Percentiles rank a stretch among this genome's conserved stretches.
Conservation (phyloP, 1,284 basidiomycete genomes). For the Apiotrichum porosum region DNA sequence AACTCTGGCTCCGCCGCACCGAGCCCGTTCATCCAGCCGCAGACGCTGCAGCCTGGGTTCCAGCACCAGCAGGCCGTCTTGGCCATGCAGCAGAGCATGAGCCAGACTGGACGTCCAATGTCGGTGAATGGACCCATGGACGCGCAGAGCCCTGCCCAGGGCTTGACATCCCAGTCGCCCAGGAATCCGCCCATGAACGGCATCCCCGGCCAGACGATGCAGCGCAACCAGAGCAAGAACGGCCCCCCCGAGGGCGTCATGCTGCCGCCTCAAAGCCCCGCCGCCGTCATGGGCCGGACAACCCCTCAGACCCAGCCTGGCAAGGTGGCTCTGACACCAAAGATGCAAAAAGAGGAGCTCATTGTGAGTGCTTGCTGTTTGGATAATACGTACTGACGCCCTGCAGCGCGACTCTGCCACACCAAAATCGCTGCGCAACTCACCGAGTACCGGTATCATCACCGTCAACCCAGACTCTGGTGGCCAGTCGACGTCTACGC, state of each 20-base stretch:
- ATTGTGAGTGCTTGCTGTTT: slow-evolving; percentile 17
- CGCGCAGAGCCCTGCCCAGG: slow-evolving; percentile 13
- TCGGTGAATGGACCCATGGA: slow-evolving; percentile 13
- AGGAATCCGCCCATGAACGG: slow-evolving; percentile 12
- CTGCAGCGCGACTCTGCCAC: slow-evolving; percentile 31
- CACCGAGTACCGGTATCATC: slow-evolving; percentile 27
- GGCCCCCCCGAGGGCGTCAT: slow-evolving; percentile 28
- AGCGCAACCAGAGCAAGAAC: slow-evolving; percentile 37
- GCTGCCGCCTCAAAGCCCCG: slow-evolving; percentile 42
- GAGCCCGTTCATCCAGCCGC: slow-evolving; percentile 27
- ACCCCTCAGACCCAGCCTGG: slow-evolving; percentile 26
- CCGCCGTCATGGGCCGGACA: slow-evolving; percentile 19
- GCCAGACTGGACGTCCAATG: slow-evolving; percentile 5
- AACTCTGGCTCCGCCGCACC: slow-evolving; percentile 38
- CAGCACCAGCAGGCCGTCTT: slow-evolving; percentile 7
- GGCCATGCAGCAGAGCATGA: slow-evolving; percentile 11
- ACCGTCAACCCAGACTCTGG: slow-evolving; percentile 16
- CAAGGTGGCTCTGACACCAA: slow-evolving; percentile 15
- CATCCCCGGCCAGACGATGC: slow-evolving; percentile 22
- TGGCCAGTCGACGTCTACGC: slow-evolving; percentile 14
- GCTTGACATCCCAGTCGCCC: slow-evolving; percentile 7
- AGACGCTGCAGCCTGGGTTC: slow-evolving; percentile 16
- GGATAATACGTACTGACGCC: neutral
- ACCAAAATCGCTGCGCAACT: slow-evolving; percentile 41
- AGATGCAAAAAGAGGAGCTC: slow-evolving; percentile 27